Evolutionary conservation across 1,284 basidiomycete genomes (phyloP).

Genomic region (Sanghuangporus weigelae): DNA sequence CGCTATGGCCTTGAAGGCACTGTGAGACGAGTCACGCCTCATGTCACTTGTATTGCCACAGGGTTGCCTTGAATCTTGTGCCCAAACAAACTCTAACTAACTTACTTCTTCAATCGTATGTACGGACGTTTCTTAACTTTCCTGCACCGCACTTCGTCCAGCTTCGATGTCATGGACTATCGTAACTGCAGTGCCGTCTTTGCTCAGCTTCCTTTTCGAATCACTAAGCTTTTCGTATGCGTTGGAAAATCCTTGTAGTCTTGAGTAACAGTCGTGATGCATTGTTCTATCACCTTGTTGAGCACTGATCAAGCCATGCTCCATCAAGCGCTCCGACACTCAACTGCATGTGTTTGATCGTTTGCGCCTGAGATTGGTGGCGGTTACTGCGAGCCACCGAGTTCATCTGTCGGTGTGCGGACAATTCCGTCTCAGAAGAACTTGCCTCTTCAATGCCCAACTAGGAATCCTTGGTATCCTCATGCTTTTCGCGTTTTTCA

Average conservation of each 20-base stretch:
- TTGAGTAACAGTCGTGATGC: constrained; percentile 4
- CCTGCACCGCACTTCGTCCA: background rate
- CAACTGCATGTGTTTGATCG: constrained; percentile 1
- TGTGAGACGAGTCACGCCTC: background rate
- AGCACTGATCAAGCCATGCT: constrained; percentile 4
- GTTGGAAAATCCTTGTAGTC: background rate
- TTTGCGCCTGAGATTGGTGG: background rate
- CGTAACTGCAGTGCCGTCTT: background rate
- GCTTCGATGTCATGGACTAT: background rate
- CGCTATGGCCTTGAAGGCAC: constrained; percentile 8
- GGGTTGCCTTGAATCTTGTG: background rate
- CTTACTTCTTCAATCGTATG: too few species aligned
- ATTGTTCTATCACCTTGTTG: background rate
- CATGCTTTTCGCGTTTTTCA: background rate
- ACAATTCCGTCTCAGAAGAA: background rate
- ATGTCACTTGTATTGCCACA: background rate
- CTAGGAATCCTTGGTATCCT: constrained; percentile 5
- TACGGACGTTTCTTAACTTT: background rate
- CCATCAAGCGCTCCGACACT: constrained; percentile 6
- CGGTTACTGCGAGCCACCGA: background rate
- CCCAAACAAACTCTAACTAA: background rate
- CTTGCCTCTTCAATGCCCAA: background rate
- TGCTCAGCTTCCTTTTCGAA: background rate
- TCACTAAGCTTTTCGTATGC: background rate
- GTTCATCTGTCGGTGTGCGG: background rate